Evolutionary conservation across 495 filamentous ascomycete species (phyloP).

Genomic region (Chaetomium fimeti): DNA sequence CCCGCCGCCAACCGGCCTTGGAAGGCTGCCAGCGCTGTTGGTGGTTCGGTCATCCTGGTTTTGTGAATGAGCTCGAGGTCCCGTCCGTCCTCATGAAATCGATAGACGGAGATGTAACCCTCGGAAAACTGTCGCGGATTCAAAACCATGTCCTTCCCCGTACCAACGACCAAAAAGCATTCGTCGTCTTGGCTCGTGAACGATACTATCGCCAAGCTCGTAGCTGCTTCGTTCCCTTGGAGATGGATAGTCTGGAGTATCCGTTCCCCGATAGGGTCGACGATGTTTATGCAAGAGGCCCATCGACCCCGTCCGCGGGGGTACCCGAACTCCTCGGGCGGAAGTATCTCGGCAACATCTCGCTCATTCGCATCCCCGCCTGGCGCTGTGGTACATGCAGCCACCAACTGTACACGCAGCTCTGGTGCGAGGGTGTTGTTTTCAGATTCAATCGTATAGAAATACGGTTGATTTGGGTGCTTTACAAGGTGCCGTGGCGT

Average conservation of each 20-base stretch:
- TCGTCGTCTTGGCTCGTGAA: conserved; percentile 87
- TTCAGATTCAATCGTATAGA: conserved; percentile 91
- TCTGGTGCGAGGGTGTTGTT: conserved; percentile 77
- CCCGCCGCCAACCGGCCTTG: conserved; percentile 85
- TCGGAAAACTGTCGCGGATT: conserved; percentile 66
- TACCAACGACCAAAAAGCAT: conserved; percentile 85
- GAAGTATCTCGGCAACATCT: conserved; percentile 57
- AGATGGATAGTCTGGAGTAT: conserved; percentile 75
- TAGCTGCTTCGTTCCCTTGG: conserved; percentile 84
- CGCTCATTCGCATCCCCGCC: not conserved
- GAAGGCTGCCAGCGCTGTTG: conserved; percentile 82
- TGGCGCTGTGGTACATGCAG: conserved; percentile 37
- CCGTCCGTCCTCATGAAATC: conserved; percentile 78
- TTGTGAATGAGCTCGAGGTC: conserved; percentile 93
- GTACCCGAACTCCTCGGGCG: conserved; percentile 85
- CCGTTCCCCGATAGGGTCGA: conserved; percentile 71
- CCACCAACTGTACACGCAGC: conserved; percentile 65
- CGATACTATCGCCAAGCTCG: conserved; percentile 75
- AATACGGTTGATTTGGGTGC: conserved; percentile 81
- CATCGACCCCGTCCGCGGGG: conserved; percentile 77
- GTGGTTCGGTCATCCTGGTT: conserved; percentile 81
- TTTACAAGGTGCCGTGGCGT: conserved; percentile 84
- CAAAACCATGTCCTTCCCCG: conserved; percentile 80
- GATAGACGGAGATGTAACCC: conserved; percentile 89
- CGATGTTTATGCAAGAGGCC: conserved; percentile 87